phyloP scores from a whole-genome alignment of 441 rosid genomes.

The Viola pubescens region DNA sequence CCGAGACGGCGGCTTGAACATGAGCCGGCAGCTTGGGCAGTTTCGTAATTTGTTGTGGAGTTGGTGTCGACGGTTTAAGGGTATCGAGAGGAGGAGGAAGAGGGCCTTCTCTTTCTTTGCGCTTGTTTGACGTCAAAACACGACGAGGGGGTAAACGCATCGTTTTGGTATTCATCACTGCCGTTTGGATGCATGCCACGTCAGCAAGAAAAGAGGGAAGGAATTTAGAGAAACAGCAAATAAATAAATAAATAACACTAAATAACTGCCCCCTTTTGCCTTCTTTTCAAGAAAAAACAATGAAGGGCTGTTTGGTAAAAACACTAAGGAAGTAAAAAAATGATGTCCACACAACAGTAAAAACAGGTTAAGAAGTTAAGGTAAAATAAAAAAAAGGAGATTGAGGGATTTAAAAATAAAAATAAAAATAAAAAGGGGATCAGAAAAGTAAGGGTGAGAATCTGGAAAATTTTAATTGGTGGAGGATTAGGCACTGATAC shows the following conservation, averaged over 20 bases:
- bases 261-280: neutral
- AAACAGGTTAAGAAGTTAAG: neutral
- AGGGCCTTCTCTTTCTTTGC: conserved; percentile 47
- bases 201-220: conserved; percentile 12
- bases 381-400: neutral
- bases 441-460: neutral
- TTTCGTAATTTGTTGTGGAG: conserved; percentile 7
- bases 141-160: conserved; percentile 95
- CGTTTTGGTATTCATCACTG: conserved; percentile 62
- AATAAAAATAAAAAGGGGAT: neutral
- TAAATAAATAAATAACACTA: neutral
- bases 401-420: neutral
- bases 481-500: no score
- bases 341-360: neutral
- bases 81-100: conserved; percentile 9
- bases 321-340: neutral
- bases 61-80: conserved; percentile 14
- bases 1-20: neutral
- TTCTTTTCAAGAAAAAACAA: neutral
- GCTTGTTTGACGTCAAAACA: conserved; percentile 49
- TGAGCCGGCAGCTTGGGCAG: conserved; percentile 13
- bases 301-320: neutral
- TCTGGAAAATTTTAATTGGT: no score
- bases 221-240: neutral
- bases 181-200: conserved; percentile 61